Percentiles rank a stretch among this genome's conserved stretches.
Evolutionary conservation across 2,329 filamentous ascomycete species (phyloP).

Genomic region (Penicillium thymicola): DNA sequence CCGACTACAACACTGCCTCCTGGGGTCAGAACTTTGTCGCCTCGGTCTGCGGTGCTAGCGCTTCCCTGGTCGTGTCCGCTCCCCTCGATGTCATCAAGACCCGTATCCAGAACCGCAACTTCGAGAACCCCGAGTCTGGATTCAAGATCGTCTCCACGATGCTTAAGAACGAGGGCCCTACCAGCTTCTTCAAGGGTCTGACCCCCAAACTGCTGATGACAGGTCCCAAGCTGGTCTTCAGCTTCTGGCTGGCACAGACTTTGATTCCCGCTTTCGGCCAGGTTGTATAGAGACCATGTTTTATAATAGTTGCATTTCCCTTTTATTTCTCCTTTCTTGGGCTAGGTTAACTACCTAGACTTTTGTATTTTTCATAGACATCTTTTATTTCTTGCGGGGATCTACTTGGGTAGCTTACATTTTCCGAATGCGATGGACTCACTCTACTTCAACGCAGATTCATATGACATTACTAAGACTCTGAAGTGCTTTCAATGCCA

Average conservation of each 20-base stretch:
- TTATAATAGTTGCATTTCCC: conserved; percentile 20
- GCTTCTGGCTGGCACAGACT: conserved; percentile 98
- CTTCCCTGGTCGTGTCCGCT: conserved; percentile 93
- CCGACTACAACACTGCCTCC: conserved; percentile 90
- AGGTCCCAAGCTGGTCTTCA: conserved; percentile 97
- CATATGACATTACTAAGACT: background rate
- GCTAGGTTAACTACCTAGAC: background rate
- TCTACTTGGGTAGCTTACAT: conserved; percentile 5
- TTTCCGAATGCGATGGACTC: conserved; percentile 9
- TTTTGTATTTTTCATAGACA: conserved; percentile 15
- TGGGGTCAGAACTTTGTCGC: conserved; percentile 98
- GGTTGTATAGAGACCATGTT: conserved; percentile 48
- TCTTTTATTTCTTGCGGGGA: conserved; percentile 9
- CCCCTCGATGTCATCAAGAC: conserved; percentile 98
- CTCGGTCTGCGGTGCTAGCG: conserved; percentile 89
- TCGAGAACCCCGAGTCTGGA: conserved; percentile 93
- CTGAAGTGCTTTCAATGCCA: background rate
- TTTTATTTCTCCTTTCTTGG: conserved; percentile 5
- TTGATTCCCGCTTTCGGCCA: conserved; percentile 89
- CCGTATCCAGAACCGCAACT: conserved; percentile 96
- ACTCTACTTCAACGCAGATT: background rate
- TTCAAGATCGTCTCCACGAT: conserved; percentile 91
- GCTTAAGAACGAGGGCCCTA: conserved; percentile 81
- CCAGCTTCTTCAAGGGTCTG: conserved; percentile 95
- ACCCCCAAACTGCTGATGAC: conserved; percentile 99